Conservation (phyloP, 139 green algal species). For the Asterochloris sp. region DNA sequence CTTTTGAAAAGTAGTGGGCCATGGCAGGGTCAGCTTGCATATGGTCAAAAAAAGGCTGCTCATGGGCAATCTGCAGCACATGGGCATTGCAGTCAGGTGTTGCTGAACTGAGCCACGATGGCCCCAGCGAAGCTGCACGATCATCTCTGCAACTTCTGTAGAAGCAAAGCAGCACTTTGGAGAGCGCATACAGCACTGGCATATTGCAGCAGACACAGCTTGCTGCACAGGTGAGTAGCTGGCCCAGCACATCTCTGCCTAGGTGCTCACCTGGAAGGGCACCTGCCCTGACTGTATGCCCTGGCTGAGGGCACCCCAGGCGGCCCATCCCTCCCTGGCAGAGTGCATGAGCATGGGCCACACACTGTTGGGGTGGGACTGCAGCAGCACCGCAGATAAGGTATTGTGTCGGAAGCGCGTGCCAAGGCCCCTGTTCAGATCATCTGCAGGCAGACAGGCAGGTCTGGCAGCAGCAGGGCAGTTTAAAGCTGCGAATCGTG, state of each 20-base stretch:
- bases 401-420: constrained; percentile 1
- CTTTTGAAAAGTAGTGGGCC: constrained; percentile 1
- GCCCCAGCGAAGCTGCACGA: no score
- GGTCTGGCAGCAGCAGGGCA: no score
- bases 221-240: no score
- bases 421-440: no score
- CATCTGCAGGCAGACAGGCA: no score
- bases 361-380: constrained; percentile 8
- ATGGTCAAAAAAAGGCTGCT: background rate
- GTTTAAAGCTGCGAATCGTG: no score
- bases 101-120: no score
- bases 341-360: background rate
- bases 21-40: background rate
- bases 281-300: background rate
- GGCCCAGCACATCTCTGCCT: no score
- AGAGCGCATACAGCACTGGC: background rate
- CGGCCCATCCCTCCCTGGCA: no score
- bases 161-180: background rate
- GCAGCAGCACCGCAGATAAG: constrained; percentile 1
- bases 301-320: background rate
- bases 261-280: background rate
- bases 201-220: background rate
- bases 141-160: no score
- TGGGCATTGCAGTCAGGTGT: no score
- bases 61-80: background rate